These are phyloP conservation scores for Mycena albidolilacea DNA, from an alignment of 768 basidiomycete species.

Conservation along the genomic window DNA sequence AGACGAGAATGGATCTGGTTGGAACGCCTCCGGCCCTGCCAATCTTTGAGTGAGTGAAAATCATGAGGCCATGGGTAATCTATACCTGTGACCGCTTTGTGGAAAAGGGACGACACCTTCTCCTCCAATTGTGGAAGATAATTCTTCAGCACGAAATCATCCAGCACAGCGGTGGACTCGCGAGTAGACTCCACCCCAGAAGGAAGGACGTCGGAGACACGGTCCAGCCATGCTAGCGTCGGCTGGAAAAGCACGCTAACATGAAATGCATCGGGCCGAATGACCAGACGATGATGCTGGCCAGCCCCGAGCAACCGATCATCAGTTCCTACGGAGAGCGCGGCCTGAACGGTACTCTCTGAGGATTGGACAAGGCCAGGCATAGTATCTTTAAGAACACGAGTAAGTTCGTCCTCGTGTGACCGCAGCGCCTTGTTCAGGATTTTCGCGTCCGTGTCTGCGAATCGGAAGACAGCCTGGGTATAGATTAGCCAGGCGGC, in stretches of 20 bases:
- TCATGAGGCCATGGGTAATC: slow-evolving; percentile 8
- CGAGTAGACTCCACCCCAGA: slow-evolving; percentile 76
- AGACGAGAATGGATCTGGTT: slow-evolving; percentile 79
- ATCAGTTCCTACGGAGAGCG: slow-evolving; percentile 75
- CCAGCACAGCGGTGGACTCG: slow-evolving; percentile 81
- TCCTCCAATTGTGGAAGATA: slow-evolving; percentile 97
- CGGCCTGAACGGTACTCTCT: slow-evolving; percentile 75
- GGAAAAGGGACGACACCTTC: slow-evolving; percentile 90
- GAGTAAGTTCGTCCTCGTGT: slow-evolving; percentile 89
- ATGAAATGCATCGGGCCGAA: slow-evolving; percentile 94
- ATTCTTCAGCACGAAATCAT: slow-evolving; percentile 93
- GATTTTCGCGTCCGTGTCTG: slow-evolving; percentile 87
- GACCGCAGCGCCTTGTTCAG: slow-evolving; percentile 76
- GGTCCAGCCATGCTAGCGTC: slow-evolving; percentile 86
- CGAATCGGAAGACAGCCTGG: slow-evolving; percentile 91
- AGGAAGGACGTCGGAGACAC: slow-evolving; percentile 80
- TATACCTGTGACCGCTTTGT: slow-evolving; percentile 85
- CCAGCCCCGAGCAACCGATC: slow-evolving; percentile 81
- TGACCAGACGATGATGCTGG: slow-evolving; percentile 87
- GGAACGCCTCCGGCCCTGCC: slow-evolving; percentile 83
- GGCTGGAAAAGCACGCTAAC: slow-evolving; percentile 96
- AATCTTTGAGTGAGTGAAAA: slow-evolving; percentile 51
- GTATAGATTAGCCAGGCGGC: not conserved
- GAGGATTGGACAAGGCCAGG: slow-evolving; percentile 89
- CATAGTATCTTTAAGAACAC: slow-evolving; percentile 89